Evolutionary conservation across 1,139 yeast species (phyloP).

Genomic region (Yamadazyma kanchanaburiensis): DNA sequence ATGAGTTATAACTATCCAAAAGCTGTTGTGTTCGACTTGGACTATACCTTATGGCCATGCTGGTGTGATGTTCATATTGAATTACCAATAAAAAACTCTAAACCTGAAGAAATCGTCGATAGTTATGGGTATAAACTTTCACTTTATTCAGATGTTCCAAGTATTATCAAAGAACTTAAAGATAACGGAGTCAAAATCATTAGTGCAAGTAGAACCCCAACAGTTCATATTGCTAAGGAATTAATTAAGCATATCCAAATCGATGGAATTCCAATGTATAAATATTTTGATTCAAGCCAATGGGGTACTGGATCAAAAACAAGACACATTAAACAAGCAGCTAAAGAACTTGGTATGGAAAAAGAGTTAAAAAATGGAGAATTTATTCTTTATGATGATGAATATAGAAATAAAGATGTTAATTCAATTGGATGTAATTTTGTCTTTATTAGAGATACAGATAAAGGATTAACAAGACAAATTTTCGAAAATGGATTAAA

Average conservation of each 20-base stretch:
- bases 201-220: constrained; percentile 66
- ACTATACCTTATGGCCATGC: constrained; percentile 75
- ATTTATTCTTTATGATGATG: constrained; percentile 70
- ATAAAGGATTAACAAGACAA: constrained; percentile 47
- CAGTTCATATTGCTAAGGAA: constrained; percentile 60
- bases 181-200: constrained; percentile 46
- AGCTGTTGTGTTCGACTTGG: constrained; percentile 71
- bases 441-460: constrained; percentile 44
- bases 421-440: constrained; percentile 59
- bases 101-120: constrained; percentile 33
- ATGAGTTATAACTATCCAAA: constrained; percentile 38
- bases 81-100: constrained; percentile 34
- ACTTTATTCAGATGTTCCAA: constrained; percentile 60
- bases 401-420: constrained; percentile 63
- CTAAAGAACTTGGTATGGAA: constrained; percentile 33
- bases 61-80: constrained; percentile 66
- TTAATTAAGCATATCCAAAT: constrained; percentile 49
- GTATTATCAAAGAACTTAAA: constrained; percentile 45
- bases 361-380: constrained; percentile 45
- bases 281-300: constrained; percentile 51
- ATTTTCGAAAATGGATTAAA: constrained; percentile 44
- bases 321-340: constrained; percentile 51
- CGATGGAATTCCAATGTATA: constrained; percentile 41
- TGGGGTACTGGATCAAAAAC: constrained; percentile 71
- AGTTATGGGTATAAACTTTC: constrained; percentile 45